Conservation (phyloP, 805 yeast genomes). For the Zygoascus biomembranicola region DNA sequence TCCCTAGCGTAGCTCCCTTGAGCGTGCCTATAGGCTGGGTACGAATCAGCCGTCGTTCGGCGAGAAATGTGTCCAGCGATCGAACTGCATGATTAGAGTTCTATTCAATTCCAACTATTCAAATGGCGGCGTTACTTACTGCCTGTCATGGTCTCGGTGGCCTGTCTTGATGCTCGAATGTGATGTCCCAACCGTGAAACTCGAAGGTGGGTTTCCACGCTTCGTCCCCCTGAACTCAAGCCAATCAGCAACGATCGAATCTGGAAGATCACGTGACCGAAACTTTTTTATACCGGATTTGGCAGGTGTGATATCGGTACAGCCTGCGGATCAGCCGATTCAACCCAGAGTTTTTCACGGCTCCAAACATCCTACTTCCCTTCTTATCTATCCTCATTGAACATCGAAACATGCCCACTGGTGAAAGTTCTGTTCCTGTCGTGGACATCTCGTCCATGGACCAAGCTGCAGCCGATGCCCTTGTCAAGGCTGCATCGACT, state of each 20-base stretch:
- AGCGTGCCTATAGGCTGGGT: constrained; percentile 57
- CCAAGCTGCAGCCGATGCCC: constrained; percentile 27
- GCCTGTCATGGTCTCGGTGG: background rate
- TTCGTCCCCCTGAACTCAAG: no score
- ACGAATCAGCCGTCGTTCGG: constrained; percentile 57
- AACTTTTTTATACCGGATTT: no score
- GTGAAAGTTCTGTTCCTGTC: constrained; percentile 15
- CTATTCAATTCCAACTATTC: no score
- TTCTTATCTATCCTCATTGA: no score
- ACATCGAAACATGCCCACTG: background rate
- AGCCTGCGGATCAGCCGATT: no score
- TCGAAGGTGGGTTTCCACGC: background rate
- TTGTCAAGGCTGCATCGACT: constrained; percentile 50
- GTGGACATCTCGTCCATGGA: constrained; percentile 45
- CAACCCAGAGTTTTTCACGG: no score
- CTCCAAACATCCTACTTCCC: no score
- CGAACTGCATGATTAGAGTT: constrained; percentile 29
- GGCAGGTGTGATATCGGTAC: no score
- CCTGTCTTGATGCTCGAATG: background rate
- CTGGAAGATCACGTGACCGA: no score
- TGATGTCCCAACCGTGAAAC: background rate
- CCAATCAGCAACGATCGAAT: no score
- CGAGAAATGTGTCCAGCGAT: constrained; percentile 59
- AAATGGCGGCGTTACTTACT: constrained; percentile 2
- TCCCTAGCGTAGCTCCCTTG: constrained; percentile 63